Conservation (phyloP, 371 early-diverging fungal species). For the Zopfochytrium polystomum region DNA sequence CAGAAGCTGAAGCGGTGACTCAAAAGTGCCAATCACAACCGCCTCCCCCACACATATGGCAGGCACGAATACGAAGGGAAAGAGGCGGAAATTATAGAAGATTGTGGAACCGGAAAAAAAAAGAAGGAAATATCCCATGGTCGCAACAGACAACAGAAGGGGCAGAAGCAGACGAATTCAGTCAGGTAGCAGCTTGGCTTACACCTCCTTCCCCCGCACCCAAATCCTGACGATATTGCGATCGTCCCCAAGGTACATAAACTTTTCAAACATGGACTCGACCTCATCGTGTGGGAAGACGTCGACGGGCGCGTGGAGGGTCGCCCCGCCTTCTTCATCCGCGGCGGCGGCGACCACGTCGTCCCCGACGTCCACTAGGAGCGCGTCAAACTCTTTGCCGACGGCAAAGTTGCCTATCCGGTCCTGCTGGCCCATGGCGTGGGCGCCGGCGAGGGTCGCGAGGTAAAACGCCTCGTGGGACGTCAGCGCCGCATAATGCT, state of each 20-base stretch:
- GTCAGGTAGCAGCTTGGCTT: no score
- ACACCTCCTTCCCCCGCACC: no score
- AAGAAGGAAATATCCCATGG: no score
- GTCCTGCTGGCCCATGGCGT: conserved; percentile 66
- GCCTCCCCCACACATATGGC: no score
- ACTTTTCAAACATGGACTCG: conserved; percentile 55
- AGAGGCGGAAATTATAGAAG: no score
- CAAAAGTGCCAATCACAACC: no score
- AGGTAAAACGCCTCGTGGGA: conserved; percentile 74
- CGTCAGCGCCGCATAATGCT: conserved; percentile 39
- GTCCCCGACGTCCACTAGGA: conserved; percentile 63
- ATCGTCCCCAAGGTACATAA: conserved; percentile 63
- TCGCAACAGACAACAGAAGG: no score
- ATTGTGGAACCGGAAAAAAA: no score
- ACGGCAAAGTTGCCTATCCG: conserved; percentile 73
- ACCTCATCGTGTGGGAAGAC: conserved; percentile 38
- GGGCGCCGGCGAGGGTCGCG: conserved; percentile 88
- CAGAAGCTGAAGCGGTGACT: no score
- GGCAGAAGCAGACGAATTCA: no score
- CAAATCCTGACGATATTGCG: conserved; percentile 56
- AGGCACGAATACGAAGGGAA: no score
- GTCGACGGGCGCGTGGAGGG: conserved; percentile 24
- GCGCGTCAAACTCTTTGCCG: conserved; percentile 89
- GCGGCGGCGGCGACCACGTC: conserved; percentile 4
- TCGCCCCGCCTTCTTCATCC: conserved; percentile 18